Conservation (phyloP, 805 yeast species). For the Saccharomyces paradoxus region DNA sequence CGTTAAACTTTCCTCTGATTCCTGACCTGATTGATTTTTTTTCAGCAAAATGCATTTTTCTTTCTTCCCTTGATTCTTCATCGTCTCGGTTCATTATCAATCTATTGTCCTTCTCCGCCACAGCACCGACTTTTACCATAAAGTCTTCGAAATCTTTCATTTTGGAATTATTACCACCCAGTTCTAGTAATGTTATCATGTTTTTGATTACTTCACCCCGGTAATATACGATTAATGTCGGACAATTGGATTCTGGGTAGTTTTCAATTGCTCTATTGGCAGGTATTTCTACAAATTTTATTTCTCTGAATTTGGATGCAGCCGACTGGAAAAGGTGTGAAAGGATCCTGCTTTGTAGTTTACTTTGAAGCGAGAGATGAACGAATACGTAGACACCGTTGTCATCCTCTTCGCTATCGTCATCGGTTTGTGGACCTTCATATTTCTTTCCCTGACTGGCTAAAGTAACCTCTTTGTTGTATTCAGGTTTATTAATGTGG, state of each 20-base stretch:
- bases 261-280: constrained; percentile 85
- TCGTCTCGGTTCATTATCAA: constrained; percentile 53
- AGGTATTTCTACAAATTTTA: constrained; percentile 89
- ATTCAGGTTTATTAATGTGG: constrained; percentile 81
- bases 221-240: constrained; percentile 78
- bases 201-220: constrained; percentile 75
- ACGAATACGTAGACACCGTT: constrained; percentile 55
- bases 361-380: constrained; percentile 64
- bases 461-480: constrained; percentile 74
- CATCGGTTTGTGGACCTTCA: background rate
- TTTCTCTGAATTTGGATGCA: constrained; percentile 65
- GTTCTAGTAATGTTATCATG: constrained; percentile 63
- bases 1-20: constrained; percentile 24
- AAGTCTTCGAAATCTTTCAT: constrained; percentile 64
- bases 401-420: constrained; percentile 5
- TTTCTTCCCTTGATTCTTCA: constrained; percentile 48
- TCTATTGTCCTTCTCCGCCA: constrained; percentile 59
- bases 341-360: constrained; percentile 66
- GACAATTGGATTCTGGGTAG: constrained; percentile 85
- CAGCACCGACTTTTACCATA: constrained; percentile 58
- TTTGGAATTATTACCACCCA: constrained; percentile 78
- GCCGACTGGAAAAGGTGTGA: constrained; percentile 46
- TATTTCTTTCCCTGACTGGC: constrained; percentile 43
- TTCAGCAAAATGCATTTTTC: constrained; percentile 42
- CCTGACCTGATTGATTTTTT: constrained; percentile 46